phyloP scores from a whole-genome alignment of 164 flowering plant genomes.

The Platanus orientalis region DNA sequence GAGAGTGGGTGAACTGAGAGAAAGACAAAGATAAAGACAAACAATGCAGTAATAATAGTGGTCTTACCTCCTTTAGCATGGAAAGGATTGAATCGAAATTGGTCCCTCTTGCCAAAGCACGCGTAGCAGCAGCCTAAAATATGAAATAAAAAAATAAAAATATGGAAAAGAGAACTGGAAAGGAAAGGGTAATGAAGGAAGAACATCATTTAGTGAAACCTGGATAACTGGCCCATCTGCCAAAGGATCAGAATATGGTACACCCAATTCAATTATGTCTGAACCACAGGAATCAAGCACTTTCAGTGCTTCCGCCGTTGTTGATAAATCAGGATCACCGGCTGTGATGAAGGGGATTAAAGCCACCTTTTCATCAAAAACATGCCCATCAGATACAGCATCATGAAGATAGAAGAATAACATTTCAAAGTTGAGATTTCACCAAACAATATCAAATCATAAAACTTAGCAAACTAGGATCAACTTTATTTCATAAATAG shows the following conservation, averaged over 20 bases:
- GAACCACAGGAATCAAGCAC: conserved; percentile 80
- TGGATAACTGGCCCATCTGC: conserved; percentile 99
- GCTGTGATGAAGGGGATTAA: conserved; percentile 86
- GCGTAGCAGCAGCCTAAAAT: conserved; percentile 82
- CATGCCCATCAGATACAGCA: conserved; percentile 8
- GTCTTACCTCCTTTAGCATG: conserved; percentile 76
- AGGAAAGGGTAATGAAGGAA: not conserved
- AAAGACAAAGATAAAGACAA: too few species aligned
- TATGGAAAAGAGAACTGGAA: conserved; percentile 1
- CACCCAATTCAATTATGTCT: conserved; percentile 83
- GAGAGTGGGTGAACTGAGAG: too few species aligned
- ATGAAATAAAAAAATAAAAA: not conserved
- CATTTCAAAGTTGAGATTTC: not conserved
- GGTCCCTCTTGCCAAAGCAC: conserved; percentile 76
- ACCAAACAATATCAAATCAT: not conserved
- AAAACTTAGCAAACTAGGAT: not conserved
- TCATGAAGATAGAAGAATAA: not conserved
- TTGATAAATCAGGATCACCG: conserved; percentile 91
- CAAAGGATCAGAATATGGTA: conserved; percentile 91
- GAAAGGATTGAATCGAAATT: conserved; percentile 57
- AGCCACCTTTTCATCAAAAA: conserved; percentile 57
- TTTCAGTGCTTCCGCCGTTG: conserved; percentile 83
- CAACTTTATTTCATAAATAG: not conserved
- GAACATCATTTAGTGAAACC: conserved; percentile 32
- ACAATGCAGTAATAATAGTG: too few species aligned